These are phyloP conservation scores for Globisporangium carolinianum DNA, from an alignment of 352 stramenopile species.

Conservation along the genomic window DNA sequence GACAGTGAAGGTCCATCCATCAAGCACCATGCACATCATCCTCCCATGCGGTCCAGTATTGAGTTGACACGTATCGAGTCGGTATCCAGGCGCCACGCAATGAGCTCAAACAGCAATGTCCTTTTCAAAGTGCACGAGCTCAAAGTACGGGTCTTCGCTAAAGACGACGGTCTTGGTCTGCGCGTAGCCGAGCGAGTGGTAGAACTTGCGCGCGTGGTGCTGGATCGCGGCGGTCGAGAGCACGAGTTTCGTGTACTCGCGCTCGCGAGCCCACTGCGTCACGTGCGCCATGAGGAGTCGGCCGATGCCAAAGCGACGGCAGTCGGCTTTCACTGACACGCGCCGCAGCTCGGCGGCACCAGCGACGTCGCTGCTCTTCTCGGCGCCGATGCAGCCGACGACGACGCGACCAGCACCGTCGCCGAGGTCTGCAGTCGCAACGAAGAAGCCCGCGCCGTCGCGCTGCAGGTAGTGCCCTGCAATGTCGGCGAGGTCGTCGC, in stretches of 20 bases:
- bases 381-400: slow-evolving; percentile 11
- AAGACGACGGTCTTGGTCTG: slow-evolving; percentile 2
- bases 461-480: slow-evolving; percentile 13
- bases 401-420: not conserved
- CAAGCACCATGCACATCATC: not conserved
- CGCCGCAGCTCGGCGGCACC: slow-evolving; percentile 21
- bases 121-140: slow-evolving; percentile 7
- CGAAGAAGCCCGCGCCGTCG: slow-evolving; percentile 27
- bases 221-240: slow-evolving; percentile 11
- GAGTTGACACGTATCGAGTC: not conserved
- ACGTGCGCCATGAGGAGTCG: slow-evolving; percentile 14
- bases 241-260: slow-evolving; percentile 3
- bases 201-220: slow-evolving; percentile 1
- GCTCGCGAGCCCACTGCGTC: slow-evolving; percentile 10
- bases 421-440: slow-evolving; percentile 10
- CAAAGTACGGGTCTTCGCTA: slow-evolving; percentile 2
- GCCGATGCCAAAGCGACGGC: slow-evolving; percentile 18
- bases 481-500: slow-evolving; percentile 27
- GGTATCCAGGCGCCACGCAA: not conserved
- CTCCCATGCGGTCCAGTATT: not conserved
- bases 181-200: slow-evolving; percentile 4
- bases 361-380: slow-evolving; percentile 9
- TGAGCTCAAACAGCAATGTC: not conserved
- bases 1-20: not conserved
- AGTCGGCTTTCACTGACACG: slow-evolving; percentile 17